phyloP scores from a whole-genome alignment of 1,139 yeast species.

The Zygotorulaspora mrakii region DNA sequence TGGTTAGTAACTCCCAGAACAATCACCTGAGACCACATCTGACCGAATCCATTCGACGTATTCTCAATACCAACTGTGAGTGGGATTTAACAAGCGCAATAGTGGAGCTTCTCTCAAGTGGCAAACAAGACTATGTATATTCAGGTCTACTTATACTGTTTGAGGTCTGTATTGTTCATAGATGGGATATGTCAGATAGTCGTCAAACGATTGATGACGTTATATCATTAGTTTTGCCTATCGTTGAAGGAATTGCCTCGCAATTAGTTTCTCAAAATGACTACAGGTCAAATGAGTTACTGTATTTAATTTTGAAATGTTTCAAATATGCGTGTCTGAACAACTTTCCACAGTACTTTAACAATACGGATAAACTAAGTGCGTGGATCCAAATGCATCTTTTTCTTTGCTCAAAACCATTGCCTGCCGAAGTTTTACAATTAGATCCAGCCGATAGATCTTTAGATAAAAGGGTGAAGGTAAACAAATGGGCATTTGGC shows the following conservation, averaged over 20 bases:
- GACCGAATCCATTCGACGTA: conserved; percentile 61
- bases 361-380: conserved; percentile 46
- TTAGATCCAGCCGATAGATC: conserved; percentile 52
- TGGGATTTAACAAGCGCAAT: conserved; percentile 38
- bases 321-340: conserved; percentile 61
- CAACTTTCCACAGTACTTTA: conserved; percentile 55
- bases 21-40: conserved; percentile 54
- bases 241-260: conserved; percentile 48
- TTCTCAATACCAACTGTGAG: conserved; percentile 51
- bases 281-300: conserved; percentile 49
- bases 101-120: conserved; percentile 43
- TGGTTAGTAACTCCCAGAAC: conserved; percentile 41
- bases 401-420: conserved; percentile 51
- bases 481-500: conserved; percentile 72
- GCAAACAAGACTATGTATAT: conserved; percentile 50
- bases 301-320: conserved; percentile 58
- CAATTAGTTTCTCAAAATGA: conserved; percentile 41
- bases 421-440: conserved; percentile 53
- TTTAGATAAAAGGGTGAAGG: conserved; percentile 51
- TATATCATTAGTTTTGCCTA: conserved; percentile 50
- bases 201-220: conserved; percentile 47
- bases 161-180: conserved; percentile 54
- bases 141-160: conserved; percentile 56
- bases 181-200: conserved; percentile 52
- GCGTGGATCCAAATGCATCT: conserved; percentile 64